Conservation (phyloP, 2,329 filamentous ascomycete species). For the Fusarium sacchari region DNA sequence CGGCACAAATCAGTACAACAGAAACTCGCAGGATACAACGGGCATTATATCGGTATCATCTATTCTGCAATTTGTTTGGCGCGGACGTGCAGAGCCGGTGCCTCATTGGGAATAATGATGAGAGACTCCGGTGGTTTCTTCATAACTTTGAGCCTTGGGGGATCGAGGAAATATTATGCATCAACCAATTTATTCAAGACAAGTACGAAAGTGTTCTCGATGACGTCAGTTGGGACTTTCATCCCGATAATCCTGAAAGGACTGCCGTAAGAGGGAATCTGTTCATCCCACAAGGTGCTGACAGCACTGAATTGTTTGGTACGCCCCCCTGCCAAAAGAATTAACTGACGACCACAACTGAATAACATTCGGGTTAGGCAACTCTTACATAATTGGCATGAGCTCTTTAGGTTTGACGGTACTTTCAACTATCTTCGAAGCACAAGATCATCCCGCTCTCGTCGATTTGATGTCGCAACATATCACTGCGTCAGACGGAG, state of each 20-base stretch:
- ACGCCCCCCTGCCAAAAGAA: neutral
- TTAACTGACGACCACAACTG: neutral
- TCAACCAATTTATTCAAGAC: neutral
- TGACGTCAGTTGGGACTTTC: neutral
- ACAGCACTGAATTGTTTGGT: neutral
- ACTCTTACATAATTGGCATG: neutral
- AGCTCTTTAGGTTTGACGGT: neutral
- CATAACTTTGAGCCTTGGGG: neutral
- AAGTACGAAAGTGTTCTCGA: neutral
- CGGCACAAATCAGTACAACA: neutral
- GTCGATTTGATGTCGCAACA: too few relatives aligned
- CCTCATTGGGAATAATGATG: neutral
- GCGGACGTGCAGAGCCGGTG: too few relatives aligned
- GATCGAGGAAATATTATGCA: neutral
- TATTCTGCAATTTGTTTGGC: conserved; percentile 14
- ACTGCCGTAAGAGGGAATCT: neutral
- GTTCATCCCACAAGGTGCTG: neutral
- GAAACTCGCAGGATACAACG: conserved; percentile 6
- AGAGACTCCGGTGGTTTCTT: neutral
- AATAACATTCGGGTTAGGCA: neutral
- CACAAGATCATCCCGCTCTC: neutral
- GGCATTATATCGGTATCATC: conserved; percentile 23
- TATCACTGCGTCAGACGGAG: too few relatives aligned
- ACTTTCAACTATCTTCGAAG: neutral
- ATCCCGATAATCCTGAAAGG: neutral